Base-by-base conservation (phyloP, 257 asterid species). In the Solanum ossicruentum region DNA sequence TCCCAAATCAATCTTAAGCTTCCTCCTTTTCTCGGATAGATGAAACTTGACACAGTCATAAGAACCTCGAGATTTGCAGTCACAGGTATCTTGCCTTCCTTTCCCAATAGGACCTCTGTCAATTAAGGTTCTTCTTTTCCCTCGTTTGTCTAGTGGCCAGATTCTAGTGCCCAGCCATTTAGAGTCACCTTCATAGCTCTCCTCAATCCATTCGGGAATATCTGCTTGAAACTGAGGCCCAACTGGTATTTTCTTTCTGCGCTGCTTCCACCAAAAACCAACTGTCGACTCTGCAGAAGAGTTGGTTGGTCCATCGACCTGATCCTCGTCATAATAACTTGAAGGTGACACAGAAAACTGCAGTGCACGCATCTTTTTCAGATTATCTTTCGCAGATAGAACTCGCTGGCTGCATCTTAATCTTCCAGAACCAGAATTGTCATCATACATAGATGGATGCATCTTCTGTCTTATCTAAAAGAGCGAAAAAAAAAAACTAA, bases 361-460 rank as follows among this genome's bases (percentile, higher is more conserved):
- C 57, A 21, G 80, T 65, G 84, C 17, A 52, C 17, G 18, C 65
- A 20, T 49, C 89, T 91, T 94, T 80, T 82, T 89, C 57, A 85
- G 82, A 84, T 93, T 52, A 78, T 88, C 93, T 87, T 95, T 94
- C 32, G 92, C 93, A 77, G 85, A 70, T 69, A 89, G 85, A 39
- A 97, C 83, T 87, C 98, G 92, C 85, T 80, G 91, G 91, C 99
- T 95, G 93, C 88, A 87, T 89, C 99, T 91, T 84, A 89, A 78
- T 86, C 90, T 88, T 84, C 90, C 96, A 13, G 92, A 84, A 69
- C 84, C 81, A 69, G 65, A 51, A 52, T 54, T 92, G 87, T 88
- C 95, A 20, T 92, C 96, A 45, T 94, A 97, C 95, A 95, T 87
- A 89, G 88, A 82, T 26, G 98, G 99, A 81, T 94, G 98, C 95